Percentiles rank a stretch among this genome's conserved stretches.
Conservation (phyloP, 257 asterid genomes). For the Solanum virginianum region DNA sequence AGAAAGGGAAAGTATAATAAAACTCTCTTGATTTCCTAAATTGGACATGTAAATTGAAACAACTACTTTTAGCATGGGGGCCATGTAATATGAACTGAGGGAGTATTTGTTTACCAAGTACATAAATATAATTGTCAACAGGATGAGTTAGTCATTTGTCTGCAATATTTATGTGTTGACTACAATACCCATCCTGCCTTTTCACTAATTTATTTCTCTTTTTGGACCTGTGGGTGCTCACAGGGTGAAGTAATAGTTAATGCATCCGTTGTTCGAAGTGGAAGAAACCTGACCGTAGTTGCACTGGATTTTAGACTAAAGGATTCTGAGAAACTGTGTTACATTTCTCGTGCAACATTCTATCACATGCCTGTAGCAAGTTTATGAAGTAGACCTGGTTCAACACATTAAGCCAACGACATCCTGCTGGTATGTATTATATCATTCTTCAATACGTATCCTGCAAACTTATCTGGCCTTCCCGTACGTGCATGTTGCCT, state of each 20-base stretch:
- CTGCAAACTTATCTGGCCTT: neutral
- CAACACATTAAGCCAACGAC: neutral
- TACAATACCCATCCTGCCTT: neutral
- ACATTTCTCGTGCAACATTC: slow-evolving; percentile 56
- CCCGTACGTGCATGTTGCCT: neutral
- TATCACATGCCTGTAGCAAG: slow-evolving; percentile 58
- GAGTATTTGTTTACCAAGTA: neutral
- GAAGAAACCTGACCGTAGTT: slow-evolving; percentile 68
- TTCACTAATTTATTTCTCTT: neutral
- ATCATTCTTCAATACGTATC: neutral
- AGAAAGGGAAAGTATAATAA: neutral
- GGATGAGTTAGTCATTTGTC: neutral
- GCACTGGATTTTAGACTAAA: slow-evolving; percentile 46
- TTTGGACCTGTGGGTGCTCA: slow-evolving; percentile 1
- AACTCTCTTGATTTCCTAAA: neutral
- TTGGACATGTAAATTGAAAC: neutral
- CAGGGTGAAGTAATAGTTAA: slow-evolving; percentile 58
- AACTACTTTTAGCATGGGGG: neutral
- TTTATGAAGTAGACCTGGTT: slow-evolving; percentile 20
- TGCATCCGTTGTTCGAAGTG: slow-evolving; percentile 59
- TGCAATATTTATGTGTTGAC: neutral
- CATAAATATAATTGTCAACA: neutral
- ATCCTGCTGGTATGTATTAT: neutral
- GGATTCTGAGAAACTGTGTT: slow-evolving; percentile 43
- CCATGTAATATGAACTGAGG: neutral